Base-by-base conservation (phyloP, 1,139 yeast genomes). In the Eremothecium coryli region DNA sequence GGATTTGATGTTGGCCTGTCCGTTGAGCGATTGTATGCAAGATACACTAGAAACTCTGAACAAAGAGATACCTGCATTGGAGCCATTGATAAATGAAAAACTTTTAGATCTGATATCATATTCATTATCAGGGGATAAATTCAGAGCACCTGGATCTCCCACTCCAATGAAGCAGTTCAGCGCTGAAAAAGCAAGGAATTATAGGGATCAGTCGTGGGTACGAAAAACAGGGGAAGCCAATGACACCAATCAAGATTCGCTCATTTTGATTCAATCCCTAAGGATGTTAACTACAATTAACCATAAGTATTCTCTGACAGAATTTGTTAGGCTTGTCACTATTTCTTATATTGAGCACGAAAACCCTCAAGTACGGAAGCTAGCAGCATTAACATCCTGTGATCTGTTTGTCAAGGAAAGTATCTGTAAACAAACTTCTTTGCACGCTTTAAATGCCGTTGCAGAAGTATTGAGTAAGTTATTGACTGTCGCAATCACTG, bases 61-160 rank as follows among this genome's bases (percentile, higher is more conserved):
- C 18, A 71, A 68, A 5, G 71, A 81, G 43, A 78, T 90, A 9
- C 96, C 96, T 0, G 82, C 95, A 0, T 62, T 90, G 23, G 82
- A 82, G 29, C 73, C 74, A 8, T 68, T 77, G 6, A 79, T 88
- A 16, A 79, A 82, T 48, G 78, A 75, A 35, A 73, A 82, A 40
- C 61, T 86, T 15, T 65, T 90, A 34, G 81, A 82, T 44, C 65
- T 80, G n/a, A 64, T 85, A 23, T 79, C 93, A 44, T 65, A 69
- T 39, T 82, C 82, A n/a, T 64, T 86, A 28, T 78, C 93, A 2
- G 97, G 97, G 1, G 76, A 76, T 40, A 73, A 74, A 10, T 88
- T 82, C 54, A 76, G 72, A 38, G 84, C 84, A 13, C 96, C 96
- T 0, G 97, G 97, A 0, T 75, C 94, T 7, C 96, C 96, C 2